phyloP scores from a whole-genome alignment of 2,329 filamentous ascomycete species.

The Amauroascus niger region DNA sequence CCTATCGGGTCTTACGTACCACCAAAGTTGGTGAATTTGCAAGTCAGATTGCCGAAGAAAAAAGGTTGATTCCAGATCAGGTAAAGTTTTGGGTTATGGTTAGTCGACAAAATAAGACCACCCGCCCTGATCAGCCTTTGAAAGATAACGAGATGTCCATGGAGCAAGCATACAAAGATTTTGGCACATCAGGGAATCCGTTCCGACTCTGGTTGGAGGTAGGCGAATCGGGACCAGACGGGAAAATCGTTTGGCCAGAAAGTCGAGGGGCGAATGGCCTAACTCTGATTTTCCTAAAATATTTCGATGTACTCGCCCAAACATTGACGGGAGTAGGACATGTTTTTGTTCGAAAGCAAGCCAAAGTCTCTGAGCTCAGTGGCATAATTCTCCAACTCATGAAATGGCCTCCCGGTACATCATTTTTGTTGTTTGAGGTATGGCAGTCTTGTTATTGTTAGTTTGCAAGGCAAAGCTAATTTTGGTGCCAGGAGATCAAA shows the following conservation, averaged over 20 bases:
- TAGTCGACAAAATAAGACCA: conserved; percentile 94
- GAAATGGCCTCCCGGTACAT: conserved; percentile 70
- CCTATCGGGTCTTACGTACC: conserved; percentile 64
- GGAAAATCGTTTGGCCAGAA: conserved; percentile 58
- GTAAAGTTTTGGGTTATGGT: conserved; percentile 95
- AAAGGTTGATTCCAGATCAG: conserved; percentile 56
- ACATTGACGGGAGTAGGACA: conserved; percentile 67
- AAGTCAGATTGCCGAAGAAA: conserved; percentile 58
- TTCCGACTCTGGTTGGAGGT: conserved; percentile 84
- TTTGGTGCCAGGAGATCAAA: conserved; percentile 65
- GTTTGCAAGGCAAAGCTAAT: neutral
- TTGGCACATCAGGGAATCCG: conserved; percentile 50
- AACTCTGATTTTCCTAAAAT: conserved; percentile 84
- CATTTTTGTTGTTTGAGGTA: conserved; percentile 68
- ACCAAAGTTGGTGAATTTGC: conserved; percentile 69
- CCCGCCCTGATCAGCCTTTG: conserved; percentile 79
- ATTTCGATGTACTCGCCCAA: conserved; percentile 73
- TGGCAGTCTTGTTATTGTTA: conserved; percentile 15
- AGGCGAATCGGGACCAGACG: conserved; percentile 58
- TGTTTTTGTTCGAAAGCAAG: conserved; percentile 76
- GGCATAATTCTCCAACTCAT: conserved; percentile 70
- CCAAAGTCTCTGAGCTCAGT: conserved; percentile 76
- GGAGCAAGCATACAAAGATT: conserved; percentile 62
- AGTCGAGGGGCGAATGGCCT: conserved; percentile 36
- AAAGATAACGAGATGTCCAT: conserved; percentile 66